Evolutionary conservation across 164 flowering plant species (phyloP), one percentile per base, ranked within the genome.

Genomic region (Berberis thunbergii): DNA sequence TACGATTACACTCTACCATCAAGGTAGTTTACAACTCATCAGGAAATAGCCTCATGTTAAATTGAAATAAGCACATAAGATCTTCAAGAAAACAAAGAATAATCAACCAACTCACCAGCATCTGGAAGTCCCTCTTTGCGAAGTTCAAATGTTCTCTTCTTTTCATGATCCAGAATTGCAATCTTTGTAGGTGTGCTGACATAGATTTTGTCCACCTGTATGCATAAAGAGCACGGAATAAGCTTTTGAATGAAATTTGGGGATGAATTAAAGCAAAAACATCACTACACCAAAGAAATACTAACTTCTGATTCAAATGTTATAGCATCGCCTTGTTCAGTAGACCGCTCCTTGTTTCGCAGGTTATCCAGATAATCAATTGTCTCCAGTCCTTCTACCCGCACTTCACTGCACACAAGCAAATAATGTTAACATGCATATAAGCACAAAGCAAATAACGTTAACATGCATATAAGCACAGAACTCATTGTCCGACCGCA

Each of bases 291-390:
- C 55, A 58, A 57, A 53, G 53, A 43, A 61, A 48, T 62, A 76
- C 80, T 77, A 44, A 88, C 96, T 74, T 86, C 96, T 41, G 85
- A 79, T 75, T 88, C 92, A 74, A 88, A 86, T 64, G 92, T 88
- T 63, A 86, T 79, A 41, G 98, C 96, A 84, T 92, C 98, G 60
- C 95, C 98, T 73, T 92, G 98, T 66, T 92, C 96, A 50, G 98
- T 92, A 61, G 77, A 89, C 40, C 93, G 81, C 73, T 85, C 90
- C 74, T 57, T 92, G 57, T 77, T 78, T 72, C 76, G 79, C 69
- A 89, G 60, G 75, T 84, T 92, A 71, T 92, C 98, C 54, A 89
- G 87, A 79, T 87, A 89, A 76, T 92, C 96, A 61, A 87, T 77
- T 43, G 98, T 91, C 78, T 91, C 98, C 67, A 91, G 67, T 67